Base-by-base conservation (phyloP, 2,329 filamentous ascomycete genomes). In the Verticillium tricorpus region DNA sequence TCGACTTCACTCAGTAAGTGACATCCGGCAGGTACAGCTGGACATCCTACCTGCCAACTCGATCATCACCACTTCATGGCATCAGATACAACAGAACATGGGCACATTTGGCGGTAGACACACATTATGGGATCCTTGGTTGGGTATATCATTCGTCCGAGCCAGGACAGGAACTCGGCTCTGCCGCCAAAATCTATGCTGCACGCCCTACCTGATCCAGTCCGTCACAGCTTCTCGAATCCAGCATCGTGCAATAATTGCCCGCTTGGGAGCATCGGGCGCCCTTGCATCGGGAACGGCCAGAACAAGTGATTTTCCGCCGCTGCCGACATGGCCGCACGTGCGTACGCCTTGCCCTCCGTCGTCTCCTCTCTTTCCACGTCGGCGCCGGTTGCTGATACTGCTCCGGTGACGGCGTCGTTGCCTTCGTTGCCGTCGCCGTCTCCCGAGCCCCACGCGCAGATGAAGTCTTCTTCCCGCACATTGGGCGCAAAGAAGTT, bases 281-380 rank as follows among this genome's bases (percentile, higher is more conserved):
- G 76, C 0, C 84, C 84, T 66, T 86, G 84, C 81, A 85, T 82
- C 0, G 84, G 84, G 63, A 86, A 86, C 0, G 84, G 83, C 84
- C 84, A 87, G 66, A 86, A 86, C 2, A 86, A 72, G 19, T 83
- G 83, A 60, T 85, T 85, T 62, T 83, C 79, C 64, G 79, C 70
- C 25, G 78, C 77, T 0, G 75, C 75, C 8, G 71, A 60, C 45
- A 52, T 52, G 45, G 45, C 45, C n/a, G 45, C 45, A 25, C 45
- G 45, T n/a, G 45, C 45, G 28, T 52, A 52, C 19, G 45, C 45
- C 19, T 52, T 52, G 39, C 39, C 39, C 19, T 52, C 45, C 12
- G 45, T 25, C 40, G 68, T 69, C 57, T 70, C 68, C 52, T 32
- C 37, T 55, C 50, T 28, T 59, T 50, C 31, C 59, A 15, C 54